Base-by-base conservation (phyloP, 108 stramenopile genomes). In the Mayamaea pseudoterrestris region DNA sequence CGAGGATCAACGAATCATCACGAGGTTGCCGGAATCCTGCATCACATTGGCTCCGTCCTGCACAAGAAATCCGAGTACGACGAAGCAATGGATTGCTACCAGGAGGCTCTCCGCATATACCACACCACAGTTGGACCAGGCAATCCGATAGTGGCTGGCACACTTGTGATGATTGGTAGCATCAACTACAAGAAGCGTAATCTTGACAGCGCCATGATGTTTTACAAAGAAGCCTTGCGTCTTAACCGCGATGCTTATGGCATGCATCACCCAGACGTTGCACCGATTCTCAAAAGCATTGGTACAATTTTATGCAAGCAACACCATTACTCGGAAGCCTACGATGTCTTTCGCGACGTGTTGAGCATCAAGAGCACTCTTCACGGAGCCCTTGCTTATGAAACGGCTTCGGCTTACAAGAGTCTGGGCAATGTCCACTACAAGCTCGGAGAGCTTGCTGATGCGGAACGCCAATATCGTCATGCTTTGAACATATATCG, bases 351-450 rank as follows among this genome's bases (percentile, higher is more conserved):
- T 44, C 66, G 75, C 2, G 82, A 83, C 51, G 82, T 83, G 7
- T 56, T 79, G 34, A 67, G 74, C 35, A 76, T 83, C 45, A 79
- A 79, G 54, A 68, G 66, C 39, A 65, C 69, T 0, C 69, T 79
- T 6, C 53, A 77, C 39, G 82, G 82, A 7, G 65, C 69, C 22
- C 50, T 64, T 26, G 78, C 79, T 26, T 75, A 77, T n/a, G 82
- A 83, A 58, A 78, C 79, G 4, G 82, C 82, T 8, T 65, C 68
- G 56, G 75, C 82, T 3, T 78, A 83, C 73, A 83, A 83, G 43
- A 50, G 68, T 21, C 60, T 83, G 35, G 82, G 82, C n/a, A 83
- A 83, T 48, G 74, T 83, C n/a, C 82, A 83, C 52, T 83, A 79
- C 73, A 76, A 83, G 48, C 56, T 78, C 18, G 82, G 82, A 7